Evolutionary conservation across 306 rosid genomes (phyloP).

Genomic region (Quercus robur): DNA sequence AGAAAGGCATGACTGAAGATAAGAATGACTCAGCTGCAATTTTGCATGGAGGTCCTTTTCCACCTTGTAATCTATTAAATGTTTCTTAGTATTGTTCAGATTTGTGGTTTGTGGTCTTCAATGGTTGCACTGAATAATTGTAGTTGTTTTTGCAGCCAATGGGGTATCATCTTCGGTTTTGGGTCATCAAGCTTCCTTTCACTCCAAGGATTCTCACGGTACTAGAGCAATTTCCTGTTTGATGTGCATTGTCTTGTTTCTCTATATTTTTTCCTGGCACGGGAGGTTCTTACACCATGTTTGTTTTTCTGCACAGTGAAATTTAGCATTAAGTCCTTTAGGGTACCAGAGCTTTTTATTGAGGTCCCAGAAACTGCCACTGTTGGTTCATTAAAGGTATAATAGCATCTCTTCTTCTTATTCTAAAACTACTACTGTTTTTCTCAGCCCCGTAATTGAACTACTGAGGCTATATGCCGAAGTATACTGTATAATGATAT

Average conservation of each 20-base stretch:
- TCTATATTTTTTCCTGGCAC: conserved; percentile 21
- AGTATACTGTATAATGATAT: neutral
- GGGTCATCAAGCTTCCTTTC: conserved; percentile 39
- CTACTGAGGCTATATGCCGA: neutral
- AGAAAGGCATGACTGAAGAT: conserved; percentile 40
- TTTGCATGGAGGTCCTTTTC: conserved; percentile 27
- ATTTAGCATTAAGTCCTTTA: conserved; percentile 82
- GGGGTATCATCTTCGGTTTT: conserved; percentile 32
- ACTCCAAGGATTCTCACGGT: conserved; percentile 73
- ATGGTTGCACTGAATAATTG: conserved; percentile 5
- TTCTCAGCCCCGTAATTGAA: neutral
- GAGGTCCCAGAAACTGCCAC: conserved; percentile 88
- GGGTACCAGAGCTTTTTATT: conserved; percentile 77
- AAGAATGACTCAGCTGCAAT: conserved; percentile 37
- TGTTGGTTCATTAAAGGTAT: conserved; percentile 81
- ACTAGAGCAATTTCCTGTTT: conserved; percentile 12
- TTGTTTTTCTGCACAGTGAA: conserved; percentile 57
- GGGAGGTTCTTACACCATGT: conserved; percentile 23
- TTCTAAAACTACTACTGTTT: neutral
- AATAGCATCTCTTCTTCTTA: conserved; percentile 4
- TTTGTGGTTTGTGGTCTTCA: neutral
- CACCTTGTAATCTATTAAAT: neutral
- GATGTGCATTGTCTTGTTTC: conserved; percentile 2
- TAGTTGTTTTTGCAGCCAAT: conserved; percentile 34
- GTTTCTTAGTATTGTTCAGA: conserved; percentile 1